These are phyloP conservation scores for Ophiocordyceps camponoti-floridani DNA, from an alignment of 2,329 filamentous ascomycete genomes.

Conservation along the genomic window DNA sequence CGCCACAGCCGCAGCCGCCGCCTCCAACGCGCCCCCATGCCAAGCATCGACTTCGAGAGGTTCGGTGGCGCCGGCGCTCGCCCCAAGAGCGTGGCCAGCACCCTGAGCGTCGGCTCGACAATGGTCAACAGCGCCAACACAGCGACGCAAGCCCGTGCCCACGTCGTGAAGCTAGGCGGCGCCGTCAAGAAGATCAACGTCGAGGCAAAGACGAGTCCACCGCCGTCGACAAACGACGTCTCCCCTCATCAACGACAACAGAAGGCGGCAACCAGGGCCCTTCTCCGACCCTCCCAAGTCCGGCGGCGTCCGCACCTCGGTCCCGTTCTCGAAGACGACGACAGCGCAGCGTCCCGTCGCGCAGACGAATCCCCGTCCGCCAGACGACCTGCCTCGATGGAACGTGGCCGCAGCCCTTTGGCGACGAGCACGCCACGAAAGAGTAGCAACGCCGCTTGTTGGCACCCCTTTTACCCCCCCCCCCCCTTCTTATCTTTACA, in stretches of 20 bases:
- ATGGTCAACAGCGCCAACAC: constrained; percentile 49
- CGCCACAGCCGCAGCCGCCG: constrained; percentile 31
- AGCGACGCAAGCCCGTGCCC: no score
- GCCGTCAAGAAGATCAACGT: constrained; percentile 27
- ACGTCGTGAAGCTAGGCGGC: constrained; percentile 40
- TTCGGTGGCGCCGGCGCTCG: constrained; percentile 24
- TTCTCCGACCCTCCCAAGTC: constrained; percentile 36
- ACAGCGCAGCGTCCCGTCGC: constrained; percentile 17
- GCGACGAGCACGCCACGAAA: constrained; percentile 38
- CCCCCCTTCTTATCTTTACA: no score
- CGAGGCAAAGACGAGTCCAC: constrained; percentile 19
- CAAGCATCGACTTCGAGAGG: constrained; percentile 48
- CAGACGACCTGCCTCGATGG: constrained; percentile 7
- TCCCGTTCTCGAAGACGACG: constrained; percentile 36
- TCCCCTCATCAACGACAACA: constrained; percentile 24
- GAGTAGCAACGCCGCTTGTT: constrained; percentile 16
- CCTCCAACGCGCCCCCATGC: constrained; percentile 49
- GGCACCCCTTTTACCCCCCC: not conserved
- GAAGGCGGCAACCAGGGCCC: constrained; percentile 34
- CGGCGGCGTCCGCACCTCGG: constrained; percentile 28
- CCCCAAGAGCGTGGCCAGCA: constrained; percentile 36
- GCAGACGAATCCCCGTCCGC: constrained; percentile 3
- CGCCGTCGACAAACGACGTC: constrained; percentile 7
- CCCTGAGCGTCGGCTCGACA: constrained; percentile 50
- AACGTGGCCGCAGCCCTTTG: constrained; percentile 29